Conservation (phyloP, 2,329 filamentous ascomycete species). For the Pleomassaria siparia region DNA sequence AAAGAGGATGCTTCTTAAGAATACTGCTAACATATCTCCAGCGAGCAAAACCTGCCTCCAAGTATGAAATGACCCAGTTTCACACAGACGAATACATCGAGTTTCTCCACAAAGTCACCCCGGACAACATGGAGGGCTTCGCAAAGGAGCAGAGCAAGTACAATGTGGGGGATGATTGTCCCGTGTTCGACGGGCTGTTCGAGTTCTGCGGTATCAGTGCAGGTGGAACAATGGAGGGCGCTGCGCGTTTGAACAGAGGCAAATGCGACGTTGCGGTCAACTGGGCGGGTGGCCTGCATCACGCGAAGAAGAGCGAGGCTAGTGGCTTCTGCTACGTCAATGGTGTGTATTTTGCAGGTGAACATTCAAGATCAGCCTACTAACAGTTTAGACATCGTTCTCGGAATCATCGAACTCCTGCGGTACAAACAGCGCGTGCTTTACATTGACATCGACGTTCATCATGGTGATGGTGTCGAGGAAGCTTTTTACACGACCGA, state of each 20-base stretch:
- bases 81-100: constrained; percentile 74
- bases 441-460: constrained; percentile 69
- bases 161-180: constrained; percentile 65
- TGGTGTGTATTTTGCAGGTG: constrained; percentile 29
- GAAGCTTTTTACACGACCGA: constrained; percentile 73
- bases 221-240: constrained; percentile 70
- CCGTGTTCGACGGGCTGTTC: constrained; percentile 70
- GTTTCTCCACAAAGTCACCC: constrained; percentile 82
- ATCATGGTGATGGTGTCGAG: constrained; percentile 69
- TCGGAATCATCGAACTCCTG: constrained; percentile 65
- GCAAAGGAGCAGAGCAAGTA: constrained; percentile 83
- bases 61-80: constrained; percentile 73
- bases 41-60: constrained; percentile 56
- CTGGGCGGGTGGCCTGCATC: constrained; percentile 53
- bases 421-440: constrained; percentile 65
- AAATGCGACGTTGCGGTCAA: constrained; percentile 68
- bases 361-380: constrained; percentile 6
- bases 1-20: neutral
- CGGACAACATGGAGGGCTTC: constrained; percentile 96
- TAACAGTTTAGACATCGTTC: constrained; percentile 59
- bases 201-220: constrained; percentile 72
- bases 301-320: constrained; percentile 53
- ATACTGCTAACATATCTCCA: constrained; percentile 21
- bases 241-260: constrained; percentile 65
- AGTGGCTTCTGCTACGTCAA: constrained; percentile 54